These are phyloP conservation scores for Zopfochytrium polystomum DNA, from an alignment of 371 early-diverging fungal species.

Conservation along the genomic window DNA sequence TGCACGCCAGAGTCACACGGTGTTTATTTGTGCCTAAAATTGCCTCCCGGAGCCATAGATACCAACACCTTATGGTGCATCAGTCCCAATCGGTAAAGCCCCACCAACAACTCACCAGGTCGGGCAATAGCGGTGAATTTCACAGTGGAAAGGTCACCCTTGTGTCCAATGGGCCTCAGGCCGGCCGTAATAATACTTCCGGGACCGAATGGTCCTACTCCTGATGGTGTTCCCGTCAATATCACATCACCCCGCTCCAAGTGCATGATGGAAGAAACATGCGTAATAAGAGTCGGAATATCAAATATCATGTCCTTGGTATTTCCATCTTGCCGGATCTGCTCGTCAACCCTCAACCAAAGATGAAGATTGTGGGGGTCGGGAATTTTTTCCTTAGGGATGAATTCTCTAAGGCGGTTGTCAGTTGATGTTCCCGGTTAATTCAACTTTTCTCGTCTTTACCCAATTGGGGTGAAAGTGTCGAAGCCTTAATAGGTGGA, in stretches of 20 bases:
- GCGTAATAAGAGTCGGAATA: slow-evolving; percentile 70
- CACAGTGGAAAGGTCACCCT: slow-evolving; percentile 24
- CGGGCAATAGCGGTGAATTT: slow-evolving; percentile 34
- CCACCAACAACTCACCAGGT: too few relatives aligned
- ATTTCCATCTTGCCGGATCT: slow-evolving; percentile 54
- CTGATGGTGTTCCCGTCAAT: slow-evolving; percentile 70
- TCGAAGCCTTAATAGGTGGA: too few relatives aligned
- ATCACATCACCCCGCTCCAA: slow-evolving; percentile 72
- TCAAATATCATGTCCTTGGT: slow-evolving; percentile 91
- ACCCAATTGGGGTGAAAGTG: slow-evolving; percentile 88
- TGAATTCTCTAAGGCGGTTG: slow-evolving; percentile 59
- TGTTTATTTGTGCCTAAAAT: too few relatives aligned
- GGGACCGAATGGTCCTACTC: slow-evolving; percentile 77
- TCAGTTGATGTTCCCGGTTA: not conserved
- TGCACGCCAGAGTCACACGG: too few relatives aligned
- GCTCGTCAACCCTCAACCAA: slow-evolving; percentile 78
- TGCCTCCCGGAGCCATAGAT: too few relatives aligned
- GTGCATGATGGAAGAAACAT: slow-evolving; percentile 80
- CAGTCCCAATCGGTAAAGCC: too few relatives aligned
- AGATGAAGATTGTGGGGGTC: slow-evolving; percentile 75
- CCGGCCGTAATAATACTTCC: slow-evolving; percentile 79
- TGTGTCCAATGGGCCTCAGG: slow-evolving; percentile 33
- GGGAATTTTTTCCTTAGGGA: slow-evolving; percentile 65
- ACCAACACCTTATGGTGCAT: too few relatives aligned
- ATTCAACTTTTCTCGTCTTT: not conserved